Conservation (phyloP, 495 filamentous ascomycete genomes). For the Lepidopterella palustris region DNA sequence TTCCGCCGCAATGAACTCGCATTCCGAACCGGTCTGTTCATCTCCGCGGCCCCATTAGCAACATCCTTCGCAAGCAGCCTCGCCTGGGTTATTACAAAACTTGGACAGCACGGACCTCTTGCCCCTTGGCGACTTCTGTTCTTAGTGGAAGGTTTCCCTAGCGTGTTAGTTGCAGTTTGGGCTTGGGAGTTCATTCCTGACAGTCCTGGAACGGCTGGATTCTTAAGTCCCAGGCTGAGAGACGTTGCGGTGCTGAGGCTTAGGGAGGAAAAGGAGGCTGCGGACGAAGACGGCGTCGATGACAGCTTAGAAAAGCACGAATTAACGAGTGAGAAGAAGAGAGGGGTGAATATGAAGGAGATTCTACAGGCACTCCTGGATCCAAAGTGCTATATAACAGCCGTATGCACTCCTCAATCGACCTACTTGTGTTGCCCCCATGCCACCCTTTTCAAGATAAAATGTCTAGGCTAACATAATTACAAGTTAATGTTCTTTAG, state of each 20-base stretch:
- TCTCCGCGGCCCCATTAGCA: slow-evolving; percentile 73
- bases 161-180: slow-evolving; percentile 55
- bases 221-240: slow-evolving; percentile 64
- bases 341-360: slow-evolving; percentile 53
- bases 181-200: slow-evolving; percentile 70
- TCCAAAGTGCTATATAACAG: slow-evolving; percentile 28
- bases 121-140: slow-evolving; percentile 78
- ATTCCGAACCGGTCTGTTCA: slow-evolving; percentile 68
- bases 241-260: slow-evolving; percentile 57
- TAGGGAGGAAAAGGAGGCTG: slow-evolving; percentile 52
- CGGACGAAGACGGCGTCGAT: slow-evolving; percentile 50
- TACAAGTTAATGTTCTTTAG: slow-evolving; percentile 52
- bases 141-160: slow-evolving; percentile 75
- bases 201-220: slow-evolving; percentile 58
- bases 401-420: slow-evolving; percentile 12
- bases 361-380: slow-evolving; percentile 32
- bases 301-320: slow-evolving; percentile 30
- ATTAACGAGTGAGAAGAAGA: slow-evolving; percentile 40
- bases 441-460: too few relatives aligned
- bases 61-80: slow-evolving; percentile 78
- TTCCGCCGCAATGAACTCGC: slow-evolving; percentile 76
- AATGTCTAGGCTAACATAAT: neutral
- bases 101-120: slow-evolving; percentile 52
- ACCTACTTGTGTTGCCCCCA: too few relatives aligned
- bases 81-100: slow-evolving; percentile 75